phyloP scores from a whole-genome alignment of 2,329 filamentous ascomycete genomes.

The Colletotrichum agaves region DNA sequence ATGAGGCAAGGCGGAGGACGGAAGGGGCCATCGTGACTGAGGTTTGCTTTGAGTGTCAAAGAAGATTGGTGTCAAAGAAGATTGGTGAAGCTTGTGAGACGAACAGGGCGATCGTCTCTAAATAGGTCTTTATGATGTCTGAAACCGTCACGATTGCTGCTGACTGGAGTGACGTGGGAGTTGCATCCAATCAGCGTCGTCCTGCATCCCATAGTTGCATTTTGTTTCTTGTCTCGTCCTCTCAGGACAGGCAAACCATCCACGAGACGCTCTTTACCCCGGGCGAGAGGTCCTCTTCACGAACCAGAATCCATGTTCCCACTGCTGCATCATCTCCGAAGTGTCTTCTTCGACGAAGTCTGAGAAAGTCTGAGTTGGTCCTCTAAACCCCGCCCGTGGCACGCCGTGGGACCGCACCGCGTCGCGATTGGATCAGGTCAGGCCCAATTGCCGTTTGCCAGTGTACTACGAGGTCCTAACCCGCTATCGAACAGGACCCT shows the following conservation, averaged over 20 bases:
- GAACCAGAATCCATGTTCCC: conserved; percentile 13
- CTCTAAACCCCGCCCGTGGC: conserved; percentile 21
- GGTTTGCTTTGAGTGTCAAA: background rate
- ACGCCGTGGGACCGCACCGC: conserved; percentile 24
- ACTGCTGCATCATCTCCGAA: conserved; percentile 22
- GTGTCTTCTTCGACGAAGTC: too few relatives aligned
- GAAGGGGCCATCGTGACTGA: conserved; percentile 33
- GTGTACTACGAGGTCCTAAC: background rate
- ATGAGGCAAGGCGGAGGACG: conserved; percentile 32
- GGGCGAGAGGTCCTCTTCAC: background rate
- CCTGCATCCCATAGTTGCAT: conserved; percentile 27
- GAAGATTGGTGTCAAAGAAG: background rate
- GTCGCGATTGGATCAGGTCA: conserved; percentile 22
- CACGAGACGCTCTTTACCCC: background rate
- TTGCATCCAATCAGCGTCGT: conserved; percentile 20
- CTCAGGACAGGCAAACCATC: background rate
- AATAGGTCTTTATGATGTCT: conserved; percentile 19
- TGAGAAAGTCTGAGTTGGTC: conserved; percentile 4
- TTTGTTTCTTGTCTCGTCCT: conserved; percentile 4
- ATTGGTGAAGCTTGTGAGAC: background rate
- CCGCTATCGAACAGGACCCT: background rate
- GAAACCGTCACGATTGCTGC: conserved; percentile 25
- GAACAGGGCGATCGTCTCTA: conserved; percentile 31
- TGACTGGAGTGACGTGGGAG: conserved; percentile 15
- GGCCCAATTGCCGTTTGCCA: conserved; percentile 20